phyloP scores from a whole-genome alignment of 805 yeast genomes.

The Jamesozyma rosinii region DNA sequence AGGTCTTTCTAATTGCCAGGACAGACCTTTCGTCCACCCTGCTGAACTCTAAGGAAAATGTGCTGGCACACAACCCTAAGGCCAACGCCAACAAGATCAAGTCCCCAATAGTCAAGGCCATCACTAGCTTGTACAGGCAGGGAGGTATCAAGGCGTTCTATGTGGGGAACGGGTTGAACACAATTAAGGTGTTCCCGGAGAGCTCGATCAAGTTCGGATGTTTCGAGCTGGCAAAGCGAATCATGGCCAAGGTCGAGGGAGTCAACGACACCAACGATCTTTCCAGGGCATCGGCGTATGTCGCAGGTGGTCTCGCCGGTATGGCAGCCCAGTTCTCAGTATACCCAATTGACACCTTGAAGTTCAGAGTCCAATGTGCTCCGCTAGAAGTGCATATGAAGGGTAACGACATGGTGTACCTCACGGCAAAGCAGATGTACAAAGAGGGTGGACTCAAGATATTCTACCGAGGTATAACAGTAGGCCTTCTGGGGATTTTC shows the following conservation, averaged over 20 bases:
- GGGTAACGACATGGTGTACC: constrained; percentile 52
- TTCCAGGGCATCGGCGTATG: constrained; percentile 69
- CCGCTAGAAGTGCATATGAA: constrained; percentile 52
- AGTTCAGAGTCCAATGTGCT: constrained; percentile 90
- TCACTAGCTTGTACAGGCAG: constrained; percentile 68
- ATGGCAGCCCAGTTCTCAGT: constrained; percentile 86
- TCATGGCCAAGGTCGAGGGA: constrained; percentile 69
- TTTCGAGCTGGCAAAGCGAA: constrained; percentile 75
- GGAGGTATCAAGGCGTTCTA: constrained; percentile 86
- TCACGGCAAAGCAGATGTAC: constrained; percentile 72
- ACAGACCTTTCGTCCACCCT: constrained; percentile 70
- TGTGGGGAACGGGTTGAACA: constrained; percentile 90
- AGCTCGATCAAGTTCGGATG: constrained; percentile 96
- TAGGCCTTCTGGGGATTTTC: constrained; percentile 92
- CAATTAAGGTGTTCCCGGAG: constrained; percentile 91
- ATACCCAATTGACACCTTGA: constrained; percentile 90
- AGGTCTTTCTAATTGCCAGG: constrained; percentile 87
- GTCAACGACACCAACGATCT: constrained; percentile 58
- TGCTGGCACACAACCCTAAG: constrained; percentile 36
- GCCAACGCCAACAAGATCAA: constrained; percentile 40
- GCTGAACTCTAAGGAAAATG: constrained; percentile 44
- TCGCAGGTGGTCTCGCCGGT: constrained; percentile 96
- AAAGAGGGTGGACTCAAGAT: constrained; percentile 64
- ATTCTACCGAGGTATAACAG: constrained; percentile 80
- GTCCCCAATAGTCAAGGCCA: constrained; percentile 75